Evolutionary conservation across 2,329 filamentous ascomycete genomes (phyloP), one percentile per base, ranked within the genome.

Genomic region (Coleophoma cylindrospora): DNA sequence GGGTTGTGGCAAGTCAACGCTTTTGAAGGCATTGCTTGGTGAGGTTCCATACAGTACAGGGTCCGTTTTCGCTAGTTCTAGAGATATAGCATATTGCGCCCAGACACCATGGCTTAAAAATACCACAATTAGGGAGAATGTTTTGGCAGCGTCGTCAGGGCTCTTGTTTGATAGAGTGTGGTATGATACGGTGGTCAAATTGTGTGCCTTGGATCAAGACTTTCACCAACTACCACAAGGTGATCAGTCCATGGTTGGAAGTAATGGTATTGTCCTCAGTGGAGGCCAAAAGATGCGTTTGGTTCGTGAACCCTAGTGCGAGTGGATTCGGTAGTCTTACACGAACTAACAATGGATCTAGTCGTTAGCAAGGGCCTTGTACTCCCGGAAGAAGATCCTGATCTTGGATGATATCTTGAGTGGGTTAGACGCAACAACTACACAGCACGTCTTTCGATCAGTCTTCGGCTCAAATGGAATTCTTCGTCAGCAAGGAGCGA

Each of bases 141-240:
- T 77, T 3, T 52, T 69, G 0, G 71, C 68, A 0, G n/a, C n/a
- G n/a, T 48, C 56, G 40, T 14, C 40, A 6, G 40, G 21, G 10
- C 51, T 54, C 45, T 65, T 68, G 1, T 76, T 71, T 50, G 71
- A 84, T 21, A 68, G 73, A 27, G 66, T 65, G 7, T 86, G 83
- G 81, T 87, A 87, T 60, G 71, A 81, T 43, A 65, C 75, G 43
- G 83, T 87, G 14, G 67, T 87, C 8, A 77, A 85, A 60, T 81
- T 81, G 9, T 87, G 83, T 60, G 82, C 83, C 1, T 68, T 87
- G 4, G 69, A 75, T 13, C 73, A 77, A 0, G 83, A 86, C 66
- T 66, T 87, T 10, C 44, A 50, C 22, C 27, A 22, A 33, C 53
- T 68, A 33, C 50, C 57, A 4, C 49, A 61, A 8, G 58, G 60